Conservation (phyloP, 768 basidiomycete genomes). For the Dioszegia aurantiaca region DNA sequence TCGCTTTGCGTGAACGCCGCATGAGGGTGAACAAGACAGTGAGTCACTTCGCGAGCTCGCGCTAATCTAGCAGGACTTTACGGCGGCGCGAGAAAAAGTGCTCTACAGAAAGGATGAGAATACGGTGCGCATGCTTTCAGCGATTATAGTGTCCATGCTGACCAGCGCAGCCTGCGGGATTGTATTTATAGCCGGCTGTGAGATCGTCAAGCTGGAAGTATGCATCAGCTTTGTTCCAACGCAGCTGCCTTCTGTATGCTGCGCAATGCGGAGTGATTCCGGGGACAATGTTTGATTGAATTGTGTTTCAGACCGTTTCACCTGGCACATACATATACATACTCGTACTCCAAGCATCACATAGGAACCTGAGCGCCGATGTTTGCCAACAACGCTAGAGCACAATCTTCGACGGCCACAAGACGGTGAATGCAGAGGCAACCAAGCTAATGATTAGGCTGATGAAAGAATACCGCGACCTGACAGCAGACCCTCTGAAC, state of each 20-base stretch:
- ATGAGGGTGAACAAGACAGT: slow-evolving; percentile 51
- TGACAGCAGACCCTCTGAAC: slow-evolving; percentile 47
- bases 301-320: too few relatives aligned
- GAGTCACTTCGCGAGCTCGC: background rate
- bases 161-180: slow-evolving; percentile 20
- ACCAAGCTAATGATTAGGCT: slow-evolving; percentile 27
- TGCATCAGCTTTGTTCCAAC: too few relatives aligned
- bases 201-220: too few relatives aligned
- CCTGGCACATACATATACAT: too few relatives aligned
- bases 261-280: too few relatives aligned
- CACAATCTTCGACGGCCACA: slow-evolving; percentile 44
- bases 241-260: too few relatives aligned
- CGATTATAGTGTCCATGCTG: too few relatives aligned
- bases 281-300: too few relatives aligned
- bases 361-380: too few relatives aligned
- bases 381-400: slow-evolving; percentile 38
- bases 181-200: slow-evolving; percentile 23
- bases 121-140: slow-evolving; percentile 54
- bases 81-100: slow-evolving; percentile 88
- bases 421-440: slow-evolving; percentile 24
- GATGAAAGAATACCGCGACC: slow-evolving; percentile 54
- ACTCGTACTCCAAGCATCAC: too few relatives aligned
- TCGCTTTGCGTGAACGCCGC: slow-evolving; percentile 87
- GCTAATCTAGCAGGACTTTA: slow-evolving; percentile 71
- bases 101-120: slow-evolving; percentile 97